Evolutionary conservation across 2,329 filamentous ascomycete genomes (phyloP).

Genomic region (Aspergillus sp.): DNA sequence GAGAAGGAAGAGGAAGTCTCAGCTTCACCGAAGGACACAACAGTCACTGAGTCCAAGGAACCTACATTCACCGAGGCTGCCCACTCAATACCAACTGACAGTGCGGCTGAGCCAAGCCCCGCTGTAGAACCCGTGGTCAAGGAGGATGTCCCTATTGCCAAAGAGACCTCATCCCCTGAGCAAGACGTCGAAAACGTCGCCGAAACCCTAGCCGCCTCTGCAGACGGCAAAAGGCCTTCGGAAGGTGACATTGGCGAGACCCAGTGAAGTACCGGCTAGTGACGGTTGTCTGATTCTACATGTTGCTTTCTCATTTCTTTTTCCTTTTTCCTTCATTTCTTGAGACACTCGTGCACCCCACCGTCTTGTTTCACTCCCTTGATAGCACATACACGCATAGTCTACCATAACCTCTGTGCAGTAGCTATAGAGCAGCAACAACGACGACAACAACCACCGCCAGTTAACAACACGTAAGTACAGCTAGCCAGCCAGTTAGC

Average conservation of each 20-base stretch:
- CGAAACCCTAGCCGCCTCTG: conserved; percentile 28
- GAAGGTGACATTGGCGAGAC: conserved; percentile 21
- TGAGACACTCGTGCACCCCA: not conserved
- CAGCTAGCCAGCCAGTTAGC: not conserved
- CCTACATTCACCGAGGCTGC: conserved; percentile 9
- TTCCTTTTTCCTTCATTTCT: not conserved
- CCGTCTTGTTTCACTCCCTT: not conserved
- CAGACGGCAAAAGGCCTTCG: conserved; percentile 30
- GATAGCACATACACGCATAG: conserved; percentile 1
- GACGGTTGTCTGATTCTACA: not conserved
- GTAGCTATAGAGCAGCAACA: not conserved
- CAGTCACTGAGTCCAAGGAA: not conserved
- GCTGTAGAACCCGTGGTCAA: conserved; percentile 5
- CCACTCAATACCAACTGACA: conserved; percentile 12
- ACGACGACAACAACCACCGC: not conserved
- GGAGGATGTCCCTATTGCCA: conserved; percentile 1
- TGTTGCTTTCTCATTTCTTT: not conserved
- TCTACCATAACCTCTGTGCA: not conserved
- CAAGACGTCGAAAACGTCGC: conserved; percentile 23
- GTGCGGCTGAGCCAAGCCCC: conserved; percentile 6
- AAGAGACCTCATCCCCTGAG: conserved; percentile 13
- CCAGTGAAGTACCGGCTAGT: not conserved
- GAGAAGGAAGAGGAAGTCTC: conserved; percentile 10
- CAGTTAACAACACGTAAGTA: not conserved
- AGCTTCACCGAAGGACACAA: conserved; percentile 3